Percentiles rank a stretch among this genome's conserved stretches.
phyloP scores from a whole-genome alignment of 129 eudicot genomes.

The Pseudognaphalium luteoalbum region DNA sequence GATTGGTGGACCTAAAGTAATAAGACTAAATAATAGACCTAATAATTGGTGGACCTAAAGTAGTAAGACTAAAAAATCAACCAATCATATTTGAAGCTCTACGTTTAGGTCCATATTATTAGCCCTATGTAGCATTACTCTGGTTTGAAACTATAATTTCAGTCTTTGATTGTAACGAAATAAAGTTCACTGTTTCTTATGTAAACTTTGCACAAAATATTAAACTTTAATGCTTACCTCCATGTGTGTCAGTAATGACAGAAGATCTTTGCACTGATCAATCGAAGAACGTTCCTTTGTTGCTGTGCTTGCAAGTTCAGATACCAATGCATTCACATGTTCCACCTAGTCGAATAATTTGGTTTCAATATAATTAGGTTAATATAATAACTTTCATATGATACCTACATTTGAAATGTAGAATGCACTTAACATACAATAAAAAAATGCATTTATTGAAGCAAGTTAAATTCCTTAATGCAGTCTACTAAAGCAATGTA shows the following conservation, averaged over 20 bases:
- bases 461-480: neutral
- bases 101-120: no score
- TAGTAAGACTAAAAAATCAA: no score
- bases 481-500: neutral
- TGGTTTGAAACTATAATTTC: neutral
- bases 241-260: conserved; percentile 60
- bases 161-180: neutral
- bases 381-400: neutral
- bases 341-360: conserved; percentile 51
- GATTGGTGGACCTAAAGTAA: no score
- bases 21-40: no score
- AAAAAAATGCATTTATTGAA: neutral
- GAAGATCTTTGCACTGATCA: conserved; percentile 59
- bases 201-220: neutral
- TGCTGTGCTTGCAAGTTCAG: conserved; percentile 63
- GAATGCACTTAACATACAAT: neutral
- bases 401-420: neutral
- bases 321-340: conserved; percentile 54
- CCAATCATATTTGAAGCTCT: no score
- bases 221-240: conserved; percentile 50
- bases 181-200: neutral
- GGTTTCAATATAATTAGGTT: neutral
- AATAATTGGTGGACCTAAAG: no score
- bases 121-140: no score
- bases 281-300: conserved; percentile 51